Base-by-base conservation (phyloP, 2,329 filamentous ascomycete genomes). In the Claviceps sp. region DNA sequence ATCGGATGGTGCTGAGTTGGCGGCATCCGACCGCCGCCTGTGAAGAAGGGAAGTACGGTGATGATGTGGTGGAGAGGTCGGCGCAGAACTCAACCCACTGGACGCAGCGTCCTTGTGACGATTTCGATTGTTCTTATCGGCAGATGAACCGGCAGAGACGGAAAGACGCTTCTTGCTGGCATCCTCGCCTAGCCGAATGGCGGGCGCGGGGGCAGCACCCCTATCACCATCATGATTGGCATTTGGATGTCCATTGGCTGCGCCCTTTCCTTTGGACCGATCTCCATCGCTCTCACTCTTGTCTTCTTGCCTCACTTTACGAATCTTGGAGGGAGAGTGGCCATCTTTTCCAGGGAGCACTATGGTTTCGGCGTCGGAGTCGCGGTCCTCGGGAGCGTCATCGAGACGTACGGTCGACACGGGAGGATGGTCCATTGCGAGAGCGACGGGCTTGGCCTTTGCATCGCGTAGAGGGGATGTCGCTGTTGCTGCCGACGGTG, bases 351-450 rank as follows among this genome's bases (percentile, higher is more conserved):
- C 79, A 11, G 80, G 75, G 37, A 85, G 65, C 38, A 86, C 82
- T 55, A 86, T 84, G 14, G 83, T 86, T 67, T 86, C 83, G 48
- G 83, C 82, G 61, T 86, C 83, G 1, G 83, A 86, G 59, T 84
- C 81, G 61, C 75, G 80, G 54, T 82, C 81, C 53, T 70, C 69
- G 22, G 63, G 65, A 51, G 60, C 65, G 52, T 76, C 71, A 50
- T 66, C 62, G 20, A 67, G 61, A 50, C 53, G 57, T 18, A 57
- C 50, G 14, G 52, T 50, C 30, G 50, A 50, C n/a, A 55, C 43
- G 30, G 44, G 50, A 50, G 46, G 46, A 14, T 50, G 18, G 8
- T 47, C 52, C 13, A 26, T 50, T 16, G 47, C 38, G 22, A 40
- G 34, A 37, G 52, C 22, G 16, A 40, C 38, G 42, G 41, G 41